Evolutionary conservation across 192 early-diverging fungal species (phyloP).

Genomic region (Obelidium mucronatum): DNA sequence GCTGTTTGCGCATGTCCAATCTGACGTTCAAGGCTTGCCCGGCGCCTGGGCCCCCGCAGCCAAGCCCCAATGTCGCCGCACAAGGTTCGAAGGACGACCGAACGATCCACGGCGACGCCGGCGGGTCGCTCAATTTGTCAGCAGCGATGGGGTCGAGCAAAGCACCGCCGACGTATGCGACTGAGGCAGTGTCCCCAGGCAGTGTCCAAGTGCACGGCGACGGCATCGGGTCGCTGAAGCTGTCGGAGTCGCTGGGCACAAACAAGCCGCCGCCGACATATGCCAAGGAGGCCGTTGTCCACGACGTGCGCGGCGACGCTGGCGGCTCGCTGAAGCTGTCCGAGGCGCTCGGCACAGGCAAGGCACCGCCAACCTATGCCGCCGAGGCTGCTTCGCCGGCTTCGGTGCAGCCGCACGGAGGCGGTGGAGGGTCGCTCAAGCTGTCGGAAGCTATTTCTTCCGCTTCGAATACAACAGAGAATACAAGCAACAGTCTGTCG

Average conservation of each 20-base stretch:
- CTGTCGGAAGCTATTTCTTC: not conserved
- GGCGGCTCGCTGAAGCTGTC: not conserved
- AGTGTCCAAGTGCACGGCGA: constrained; percentile 10
- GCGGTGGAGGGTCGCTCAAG: not conserved
- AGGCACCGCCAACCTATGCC: not conserved
- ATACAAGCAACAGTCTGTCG: not conserved
- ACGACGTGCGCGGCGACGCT: not conserved
- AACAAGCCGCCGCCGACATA: not conserved
- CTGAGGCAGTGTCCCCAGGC: not conserved
- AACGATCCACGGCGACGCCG: not conserved
- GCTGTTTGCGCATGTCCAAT: not conserved
- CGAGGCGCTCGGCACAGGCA: not conserved
- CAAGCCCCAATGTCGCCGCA: not conserved
- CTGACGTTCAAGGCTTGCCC: not conserved
- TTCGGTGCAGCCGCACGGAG: not conserved
- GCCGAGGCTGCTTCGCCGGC: not conserved
- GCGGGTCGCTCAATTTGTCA: constrained; percentile 9
- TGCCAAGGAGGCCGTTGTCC: not conserved
- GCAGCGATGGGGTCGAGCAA: not conserved
- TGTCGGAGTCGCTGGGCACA: not conserved
- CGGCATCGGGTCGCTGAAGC: not conserved
- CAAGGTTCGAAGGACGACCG: not conserved
- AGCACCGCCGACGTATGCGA: not conserved
- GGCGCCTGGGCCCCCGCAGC: not conserved
- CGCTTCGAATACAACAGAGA: not conserved